Evolutionary conservation across 192 early-diverging fungal species (phyloP), one percentile per base, ranked within the genome.

Genomic region (Backusella macrospora): DNA sequence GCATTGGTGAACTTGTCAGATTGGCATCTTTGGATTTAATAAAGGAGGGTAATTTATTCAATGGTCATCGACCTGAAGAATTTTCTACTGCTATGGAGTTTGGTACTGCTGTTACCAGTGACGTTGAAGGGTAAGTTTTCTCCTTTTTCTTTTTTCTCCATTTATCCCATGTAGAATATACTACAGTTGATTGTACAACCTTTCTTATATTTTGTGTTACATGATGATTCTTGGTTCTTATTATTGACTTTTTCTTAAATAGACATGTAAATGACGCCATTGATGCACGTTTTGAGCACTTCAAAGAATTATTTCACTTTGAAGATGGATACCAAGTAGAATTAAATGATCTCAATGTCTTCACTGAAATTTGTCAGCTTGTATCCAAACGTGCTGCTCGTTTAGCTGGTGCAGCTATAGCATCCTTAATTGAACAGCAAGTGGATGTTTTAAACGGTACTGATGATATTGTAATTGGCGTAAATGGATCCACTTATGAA

Each of bases 401-500:
- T 62, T 87, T 97, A 18, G 86, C 90, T 68, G 92, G 91, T 45
- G 91, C 88, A 10, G 90, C 87, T 15, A 84, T 89, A 14, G 87
- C 83, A 15, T 81, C 91, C 39, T 74, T 88, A 13, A 80, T 89
- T 55, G 71, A 87, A 44, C 76, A 79, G 21, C 78, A 79, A 45
- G 23, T 34, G 38, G n/a, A 21, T 14, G 23, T 39, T 73, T 26
- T 76, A 68, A 59, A 66, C 45, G 65, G 78, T 71, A 43, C n/a
- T 39, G 62, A 77, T 29, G 73, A 85, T 71, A 83, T 90, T 71
- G 93, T 93, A 6, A 91, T 98, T 38, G 97, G 93, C 29, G 91
- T 98, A 66, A 95, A 96, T 72, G 97, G 97, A 21, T 93, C 91
- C 40, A 85, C 95, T 39, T 98, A 92, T 81, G 92, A 97, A 82